Evolutionary conservation across 495 filamentous ascomycete genomes (phyloP).

Genomic region (Aspergillus incahuasiensis): DNA sequence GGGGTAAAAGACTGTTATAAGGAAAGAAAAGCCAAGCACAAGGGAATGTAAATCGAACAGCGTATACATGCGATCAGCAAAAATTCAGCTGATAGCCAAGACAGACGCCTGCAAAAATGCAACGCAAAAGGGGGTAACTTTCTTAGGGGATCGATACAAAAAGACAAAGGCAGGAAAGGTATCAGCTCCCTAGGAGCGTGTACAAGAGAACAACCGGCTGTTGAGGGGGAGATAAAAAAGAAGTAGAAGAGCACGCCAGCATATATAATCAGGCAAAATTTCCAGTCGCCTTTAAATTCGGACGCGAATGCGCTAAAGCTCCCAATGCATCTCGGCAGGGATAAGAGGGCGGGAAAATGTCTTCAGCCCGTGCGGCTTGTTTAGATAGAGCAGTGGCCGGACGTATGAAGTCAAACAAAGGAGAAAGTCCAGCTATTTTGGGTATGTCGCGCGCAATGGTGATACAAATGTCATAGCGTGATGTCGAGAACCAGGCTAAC

Average conservation of each 20-base stretch:
- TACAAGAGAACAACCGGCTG: conserved; percentile 18
- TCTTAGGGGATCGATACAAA: conserved; percentile 20
- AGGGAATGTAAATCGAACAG: conserved; percentile 28
- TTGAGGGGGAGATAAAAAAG: conserved; percentile 5
- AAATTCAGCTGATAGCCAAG: conserved; percentile 38
- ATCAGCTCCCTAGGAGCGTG: conserved; percentile 35
- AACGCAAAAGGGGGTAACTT: conserved; percentile 30
- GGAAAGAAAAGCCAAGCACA: conserved; percentile 22
- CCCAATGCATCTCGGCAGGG: conserved; percentile 4
- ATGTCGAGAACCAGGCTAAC: conserved; percentile 98
- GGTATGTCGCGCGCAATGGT: conserved; percentile 32
- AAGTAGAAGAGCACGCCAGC: conserved; percentile 12
- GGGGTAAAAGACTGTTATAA: conserved; percentile 23
- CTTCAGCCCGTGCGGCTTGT: neutral
- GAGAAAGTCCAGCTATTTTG: conserved; percentile 24
- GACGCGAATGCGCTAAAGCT: neutral
- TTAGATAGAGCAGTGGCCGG: neutral
- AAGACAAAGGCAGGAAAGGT: conserved; percentile 33
- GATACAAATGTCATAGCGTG: conserved; percentile 58
- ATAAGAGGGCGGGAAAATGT: neutral
- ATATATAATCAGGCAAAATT: conserved; percentile 3
- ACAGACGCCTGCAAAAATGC: conserved; percentile 48
- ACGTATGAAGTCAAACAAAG: conserved; percentile 6
- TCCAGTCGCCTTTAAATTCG: neutral
- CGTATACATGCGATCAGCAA: conserved; percentile 36